A percentile compares a stretch with the other conserved stretches of the same genome.
Evolutionary conservation across 371 early-diverging fungal genomes (phyloP).

Genomic region (Gilbertella persicaria): DNA sequence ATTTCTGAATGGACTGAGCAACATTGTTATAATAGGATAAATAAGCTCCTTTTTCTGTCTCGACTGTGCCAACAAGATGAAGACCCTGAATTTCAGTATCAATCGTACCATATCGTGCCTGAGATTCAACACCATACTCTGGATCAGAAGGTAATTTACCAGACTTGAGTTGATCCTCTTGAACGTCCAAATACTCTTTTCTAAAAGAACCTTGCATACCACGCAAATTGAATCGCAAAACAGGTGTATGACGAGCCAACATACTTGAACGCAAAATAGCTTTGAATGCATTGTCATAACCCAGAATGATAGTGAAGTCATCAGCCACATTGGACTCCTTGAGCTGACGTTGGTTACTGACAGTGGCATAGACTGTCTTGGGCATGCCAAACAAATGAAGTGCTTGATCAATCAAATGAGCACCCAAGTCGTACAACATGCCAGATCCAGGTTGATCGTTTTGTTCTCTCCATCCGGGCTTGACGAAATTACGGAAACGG

Average conservation of each 20-base stretch:
- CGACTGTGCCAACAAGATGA: conserved; percentile 60
- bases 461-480: conserved; percentile 77
- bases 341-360: conserved; percentile 72
- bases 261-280: conserved; percentile 70
- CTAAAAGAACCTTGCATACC: conserved; percentile 72
- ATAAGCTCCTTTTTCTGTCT: conserved; percentile 63
- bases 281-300: conserved; percentile 60
- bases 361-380: conserved; percentile 58
- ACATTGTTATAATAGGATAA: conserved; percentile 68
- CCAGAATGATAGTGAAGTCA: conserved; percentile 65
- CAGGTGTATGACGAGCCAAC: conserved; percentile 68
- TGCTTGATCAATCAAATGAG: conserved; percentile 80
- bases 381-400: conserved; percentile 73
- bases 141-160: conserved; percentile 55
- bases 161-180: conserved; percentile 73
- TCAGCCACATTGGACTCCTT: conserved; percentile 57
- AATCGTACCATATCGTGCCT: conserved; percentile 54
- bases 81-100: conserved; percentile 54
- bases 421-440: conserved; percentile 75
- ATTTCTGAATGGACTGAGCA: conserved; percentile 54
- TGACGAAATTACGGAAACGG: conserved; percentile 70
- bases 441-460: conserved; percentile 66
- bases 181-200: conserved; percentile 72
- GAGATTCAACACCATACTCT: conserved; percentile 58
- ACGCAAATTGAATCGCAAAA: conserved; percentile 66